Conservation (phyloP, 1,284 basidiomycete genomes). For the Cryptococcus wingfieldii region DNA sequence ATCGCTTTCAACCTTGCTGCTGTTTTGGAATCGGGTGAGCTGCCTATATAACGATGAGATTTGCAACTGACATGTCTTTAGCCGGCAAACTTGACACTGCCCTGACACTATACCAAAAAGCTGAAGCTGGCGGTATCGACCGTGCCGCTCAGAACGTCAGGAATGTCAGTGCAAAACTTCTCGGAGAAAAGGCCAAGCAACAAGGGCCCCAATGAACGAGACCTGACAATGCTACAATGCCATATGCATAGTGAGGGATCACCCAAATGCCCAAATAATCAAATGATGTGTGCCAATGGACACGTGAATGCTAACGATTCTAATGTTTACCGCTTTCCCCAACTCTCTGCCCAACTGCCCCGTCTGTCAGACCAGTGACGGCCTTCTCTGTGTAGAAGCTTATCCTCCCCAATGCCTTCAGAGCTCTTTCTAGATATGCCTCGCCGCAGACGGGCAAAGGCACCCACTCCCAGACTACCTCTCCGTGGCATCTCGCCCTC, state of each 20-base stretch:
- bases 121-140: conserved; percentile 43
- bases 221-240: background rate
- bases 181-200: conserved; percentile 22
- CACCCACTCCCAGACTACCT: conserved; percentile 16
- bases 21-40: conserved; percentile 46
- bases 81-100: conserved; percentile 45
- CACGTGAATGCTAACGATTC: background rate
- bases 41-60: background rate
- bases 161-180: conserved; percentile 44
- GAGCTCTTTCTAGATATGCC: background rate
- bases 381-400: background rate
- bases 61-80: conserved; percentile 9
- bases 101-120: conserved; percentile 44
- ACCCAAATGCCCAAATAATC: background rate
- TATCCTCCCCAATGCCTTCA: background rate
- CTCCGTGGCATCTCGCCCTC: conserved; percentile 3
- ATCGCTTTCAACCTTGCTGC: conserved; percentile 86
- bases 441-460: conserved; percentile 6
- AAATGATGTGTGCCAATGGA: background rate
- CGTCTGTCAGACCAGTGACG: conserved; percentile 15
- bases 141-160: conserved; percentile 46
- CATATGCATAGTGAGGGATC: background rate
- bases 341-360: conserved; percentile 20
- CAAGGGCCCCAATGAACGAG: background rate
- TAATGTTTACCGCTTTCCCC: conserved; percentile 1